Conservation (phyloP, 2,329 filamentous ascomycete genomes). For the Aureobasidium namibiae region DNA sequence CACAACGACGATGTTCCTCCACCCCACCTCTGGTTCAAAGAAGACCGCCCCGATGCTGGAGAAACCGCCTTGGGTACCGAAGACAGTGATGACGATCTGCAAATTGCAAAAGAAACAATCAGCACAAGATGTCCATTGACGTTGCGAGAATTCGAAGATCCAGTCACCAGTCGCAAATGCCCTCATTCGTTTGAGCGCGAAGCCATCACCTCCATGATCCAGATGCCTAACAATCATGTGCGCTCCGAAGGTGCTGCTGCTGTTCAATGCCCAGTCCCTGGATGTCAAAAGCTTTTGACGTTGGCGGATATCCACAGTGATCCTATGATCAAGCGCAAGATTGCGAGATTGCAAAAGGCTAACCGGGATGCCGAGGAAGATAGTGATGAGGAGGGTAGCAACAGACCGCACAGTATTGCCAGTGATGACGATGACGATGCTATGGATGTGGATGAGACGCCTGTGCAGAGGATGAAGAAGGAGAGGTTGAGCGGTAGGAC, state of each 20-base stretch:
- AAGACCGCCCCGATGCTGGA: conserved; percentile 35
- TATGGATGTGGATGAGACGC: conserved; percentile 20
- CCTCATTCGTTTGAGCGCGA: conserved; percentile 64
- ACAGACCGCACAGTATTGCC: conserved; percentile 21
- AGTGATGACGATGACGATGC: conserved; percentile 19
- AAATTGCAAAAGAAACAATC: conserved; percentile 54
- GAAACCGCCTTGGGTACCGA: conserved; percentile 28
- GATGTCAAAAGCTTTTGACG: conserved; percentile 50
- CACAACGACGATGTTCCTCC: conserved; percentile 47
- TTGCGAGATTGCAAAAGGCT: conserved; percentile 46
- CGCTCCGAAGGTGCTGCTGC: conserved; percentile 19
- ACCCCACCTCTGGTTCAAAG: conserved; percentile 55
- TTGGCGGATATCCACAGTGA: conserved; percentile 50
- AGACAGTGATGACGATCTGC: conserved; percentile 58
- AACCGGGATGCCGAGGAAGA: conserved; percentile 39
- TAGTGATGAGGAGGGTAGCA: conserved; percentile 27
- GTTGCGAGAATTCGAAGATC: conserved; percentile 54
- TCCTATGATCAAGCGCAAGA: conserved; percentile 47
- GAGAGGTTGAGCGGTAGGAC: conserved; percentile 9
- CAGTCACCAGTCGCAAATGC: conserved; percentile 59
- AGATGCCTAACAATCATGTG: conserved; percentile 14
- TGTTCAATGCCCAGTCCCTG: conserved; percentile 55
- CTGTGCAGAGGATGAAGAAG: conserved; percentile 10
- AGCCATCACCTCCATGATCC: conserved; percentile 51
- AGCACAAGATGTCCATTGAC: conserved; percentile 65